These are phyloP conservation scores for Cichorium intybus DNA, from an alignment of 140 eudicot genomes.

Conservation along the genomic window DNA sequence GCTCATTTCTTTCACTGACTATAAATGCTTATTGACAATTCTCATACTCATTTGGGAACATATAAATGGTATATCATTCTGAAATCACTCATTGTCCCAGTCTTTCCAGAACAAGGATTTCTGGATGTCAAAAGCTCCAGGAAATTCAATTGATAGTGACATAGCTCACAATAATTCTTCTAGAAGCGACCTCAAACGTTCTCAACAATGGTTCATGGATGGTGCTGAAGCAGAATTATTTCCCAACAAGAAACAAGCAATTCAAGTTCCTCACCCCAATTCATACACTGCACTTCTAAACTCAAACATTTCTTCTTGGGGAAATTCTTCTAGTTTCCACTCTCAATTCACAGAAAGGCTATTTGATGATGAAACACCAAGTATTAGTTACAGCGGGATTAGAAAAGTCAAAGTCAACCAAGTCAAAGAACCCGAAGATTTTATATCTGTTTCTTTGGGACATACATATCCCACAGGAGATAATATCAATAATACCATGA, in stretches of 20 bases:
- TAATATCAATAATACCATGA: conserved; percentile 4
- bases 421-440: conserved; percentile 49
- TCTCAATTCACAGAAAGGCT: conserved; percentile 49
- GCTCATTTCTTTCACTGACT: conserved; percentile 5
- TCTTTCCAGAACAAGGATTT: conserved; percentile 47
- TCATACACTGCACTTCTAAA: conserved; percentile 47
- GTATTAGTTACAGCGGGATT: conserved; percentile 50
- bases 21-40: conserved; percentile 10
- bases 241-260: conserved; percentile 54
- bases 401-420: conserved; percentile 59
- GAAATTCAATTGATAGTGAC: conserved; percentile 35
- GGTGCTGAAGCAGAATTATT: conserved; percentile 39
- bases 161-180: conserved; percentile 31
- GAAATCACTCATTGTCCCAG: conserved; percentile 16
- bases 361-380: conserved; percentile 38
- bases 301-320: conserved; percentile 46
- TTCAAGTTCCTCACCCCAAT: conserved; percentile 42
- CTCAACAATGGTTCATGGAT: conserved; percentile 63
- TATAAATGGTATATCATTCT: conserved; percentile 10
- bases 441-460: conserved; percentile 34
- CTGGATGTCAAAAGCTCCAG: conserved; percentile 49
- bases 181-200: conserved; percentile 45
- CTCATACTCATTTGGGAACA: conserved; percentile 9
- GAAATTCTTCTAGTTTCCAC: conserved; percentile 38
- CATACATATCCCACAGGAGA: conserved; percentile 28